These are phyloP conservation scores for Crucibulum laeve DNA, from an alignment of 768 basidiomycete genomes.

Conservation along the genomic window DNA sequence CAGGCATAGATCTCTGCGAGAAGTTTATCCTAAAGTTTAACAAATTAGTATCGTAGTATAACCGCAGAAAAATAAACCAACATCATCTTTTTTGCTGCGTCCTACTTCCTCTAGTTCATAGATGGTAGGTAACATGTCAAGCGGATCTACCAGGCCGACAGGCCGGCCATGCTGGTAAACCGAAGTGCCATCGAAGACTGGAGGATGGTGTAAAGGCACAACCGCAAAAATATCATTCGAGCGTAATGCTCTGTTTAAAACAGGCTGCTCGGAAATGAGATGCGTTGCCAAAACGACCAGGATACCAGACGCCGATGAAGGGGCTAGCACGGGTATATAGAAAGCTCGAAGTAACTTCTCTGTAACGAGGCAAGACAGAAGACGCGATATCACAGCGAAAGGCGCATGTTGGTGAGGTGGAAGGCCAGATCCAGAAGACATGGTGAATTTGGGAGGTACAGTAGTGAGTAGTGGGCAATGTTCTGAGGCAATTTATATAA, in stretches of 20 bases:
- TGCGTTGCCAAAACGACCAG: constrained; percentile 34
- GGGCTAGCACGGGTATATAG: constrained; percentile 28
- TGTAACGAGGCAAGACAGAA: constrained; percentile 45
- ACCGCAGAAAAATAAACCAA: constrained; percentile 4
- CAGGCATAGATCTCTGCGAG: constrained; percentile 23
- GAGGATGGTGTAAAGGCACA: constrained; percentile 41
- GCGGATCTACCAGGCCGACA: constrained; percentile 48
- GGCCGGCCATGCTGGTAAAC: constrained; percentile 29
- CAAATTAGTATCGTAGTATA: background rate
- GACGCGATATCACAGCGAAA: constrained; percentile 44
- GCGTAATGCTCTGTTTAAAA: constrained; percentile 26
- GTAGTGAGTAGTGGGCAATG: constrained; percentile 1
- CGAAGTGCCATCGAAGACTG: constrained; percentile 30
- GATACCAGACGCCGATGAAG: constrained; percentile 23
- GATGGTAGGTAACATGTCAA: constrained; percentile 50
- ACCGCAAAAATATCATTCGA: constrained; percentile 42
- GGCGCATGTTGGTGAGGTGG: constrained; percentile 31
- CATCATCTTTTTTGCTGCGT: constrained; percentile 8
- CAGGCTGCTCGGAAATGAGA: constrained; percentile 26
- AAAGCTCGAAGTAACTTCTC: constrained; percentile 40
- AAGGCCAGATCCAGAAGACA: constrained; percentile 33
- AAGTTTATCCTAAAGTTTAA: constrained; percentile 15
- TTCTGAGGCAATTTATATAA: constrained; percentile 15
- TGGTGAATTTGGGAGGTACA: constrained; percentile 10
- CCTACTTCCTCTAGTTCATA: constrained; percentile 25